Evolutionary conservation across 2,329 filamentous ascomycete genomes (phyloP), one percentile per base, ranked within the genome.

Genomic region (Biscogniauxia sp.): DNA sequence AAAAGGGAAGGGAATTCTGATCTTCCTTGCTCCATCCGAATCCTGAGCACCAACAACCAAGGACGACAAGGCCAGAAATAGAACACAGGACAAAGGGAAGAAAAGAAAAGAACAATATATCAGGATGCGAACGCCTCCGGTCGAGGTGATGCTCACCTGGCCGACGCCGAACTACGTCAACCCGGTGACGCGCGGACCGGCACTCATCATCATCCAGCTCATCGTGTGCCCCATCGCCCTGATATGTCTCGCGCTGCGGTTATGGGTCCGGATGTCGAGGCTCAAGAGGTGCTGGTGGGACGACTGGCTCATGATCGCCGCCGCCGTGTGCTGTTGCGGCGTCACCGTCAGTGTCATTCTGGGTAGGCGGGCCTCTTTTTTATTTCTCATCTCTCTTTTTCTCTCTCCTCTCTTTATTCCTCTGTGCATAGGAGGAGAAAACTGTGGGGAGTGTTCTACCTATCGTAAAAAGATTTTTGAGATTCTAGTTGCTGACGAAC

Each of bases 301-400:
- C 61, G 78, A 79, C 66, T 78, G 74, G 76, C 56, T 79, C 13
- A 79, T 79, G 77, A 61, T 77, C 5, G 71, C 58, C 37, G 76
- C 76, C 3, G 71, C 73, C 1, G 15, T 63, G 9, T 60, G 41
- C 37, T 63, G 61, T 49, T 63, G 58, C 25, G 61, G 61, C 2
- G 58, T 63, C 28, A 63, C 61, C 62, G 76, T 78, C 67, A 60
- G 71, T 54, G 60, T 61, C 2, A 60, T 61, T 25, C 54, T 63
- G 5, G 55, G 55, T 57, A 19, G 41, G 57, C 49, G 26, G 41
- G 57, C 49, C 28, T 13, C 28, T 32, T 32, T 7, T 45, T n/a
- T 28, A 15, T 20, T 25, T 53, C 7, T 51, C 26, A 15, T 41
- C 49, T n/a, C 37, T 23, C 23, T 23, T 5, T 5, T 23, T 23